phyloP scores from a whole-genome alignment of 208 protist species.

The Trypanosomatidae sp. region DNA sequence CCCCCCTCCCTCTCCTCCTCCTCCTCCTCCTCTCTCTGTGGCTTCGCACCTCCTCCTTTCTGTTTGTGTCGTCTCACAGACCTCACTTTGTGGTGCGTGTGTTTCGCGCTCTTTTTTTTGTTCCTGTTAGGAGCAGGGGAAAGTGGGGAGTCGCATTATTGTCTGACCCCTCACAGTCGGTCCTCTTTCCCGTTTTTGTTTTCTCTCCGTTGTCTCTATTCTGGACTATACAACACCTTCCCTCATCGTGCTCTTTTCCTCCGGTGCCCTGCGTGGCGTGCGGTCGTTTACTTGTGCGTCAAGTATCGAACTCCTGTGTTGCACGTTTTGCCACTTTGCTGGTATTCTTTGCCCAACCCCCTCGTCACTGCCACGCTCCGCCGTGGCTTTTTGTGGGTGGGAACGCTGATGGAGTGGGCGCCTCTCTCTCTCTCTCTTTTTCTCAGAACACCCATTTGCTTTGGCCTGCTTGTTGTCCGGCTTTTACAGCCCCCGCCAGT shows the following conservation, averaged over 20 bases:
- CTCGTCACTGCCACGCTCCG: background rate
- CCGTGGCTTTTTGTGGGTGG: too few species aligned
- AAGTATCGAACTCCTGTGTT: background rate
- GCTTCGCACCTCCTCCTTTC: background rate
- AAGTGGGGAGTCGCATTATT: background rate
- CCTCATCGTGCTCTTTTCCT: too few species aligned
- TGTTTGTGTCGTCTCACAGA: background rate
- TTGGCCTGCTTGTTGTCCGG: background rate
- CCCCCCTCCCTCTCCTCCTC: background rate
- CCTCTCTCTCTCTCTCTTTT: background rate
- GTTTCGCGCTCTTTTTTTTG: background rate
- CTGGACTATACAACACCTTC: background rate
- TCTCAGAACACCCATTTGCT: background rate
- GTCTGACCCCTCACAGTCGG: too few species aligned
- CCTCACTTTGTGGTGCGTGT: background rate
- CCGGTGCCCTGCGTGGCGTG: background rate
- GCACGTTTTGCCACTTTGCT: background rate
- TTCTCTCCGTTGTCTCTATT: background rate
- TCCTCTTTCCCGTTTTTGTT: background rate
- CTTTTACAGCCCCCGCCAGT: background rate
- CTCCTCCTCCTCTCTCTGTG: background rate
- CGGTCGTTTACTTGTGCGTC: background rate
- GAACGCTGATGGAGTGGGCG: too few species aligned
- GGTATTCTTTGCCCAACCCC: background rate
- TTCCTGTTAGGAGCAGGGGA: background rate